Percentiles rank a stretch among this genome's conserved stretches.
Evolutionary conservation across 192 early-diverging fungal species (phyloP).

Genomic region (Jimgerdemannia flammicorona): DNA sequence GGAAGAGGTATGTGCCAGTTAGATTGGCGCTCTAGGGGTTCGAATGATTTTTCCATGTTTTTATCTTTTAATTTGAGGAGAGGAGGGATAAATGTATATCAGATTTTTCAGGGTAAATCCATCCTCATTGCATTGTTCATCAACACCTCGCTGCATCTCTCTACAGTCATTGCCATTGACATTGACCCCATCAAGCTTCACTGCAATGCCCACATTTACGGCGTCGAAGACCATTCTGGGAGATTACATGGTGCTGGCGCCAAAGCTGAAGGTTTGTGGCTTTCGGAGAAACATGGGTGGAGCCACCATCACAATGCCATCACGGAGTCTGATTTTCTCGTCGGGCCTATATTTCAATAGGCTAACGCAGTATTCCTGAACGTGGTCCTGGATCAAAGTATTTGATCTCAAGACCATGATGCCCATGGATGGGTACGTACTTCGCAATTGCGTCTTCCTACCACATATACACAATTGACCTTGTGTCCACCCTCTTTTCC

Average conservation of each 20-base stretch:
- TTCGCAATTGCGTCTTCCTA: neutral
- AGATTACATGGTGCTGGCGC: conserved; percentile 76
- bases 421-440: conserved; percentile 64
- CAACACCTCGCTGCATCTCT: neutral
- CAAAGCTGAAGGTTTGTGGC: conserved; percentile 45
- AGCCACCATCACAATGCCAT: too few relatives aligned
- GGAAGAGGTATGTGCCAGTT: conserved; percentile 47
- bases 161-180: conserved; percentile 88
- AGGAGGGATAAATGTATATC: too few relatives aligned
- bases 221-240: conserved; percentile 87
- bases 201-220: conserved; percentile 90
- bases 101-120: too few relatives aligned
- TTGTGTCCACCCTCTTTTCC: neutral
- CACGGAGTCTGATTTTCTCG: too few relatives aligned
- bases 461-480: too few relatives aligned
- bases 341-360: conserved; percentile 22
- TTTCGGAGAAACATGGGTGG: too few relatives aligned
- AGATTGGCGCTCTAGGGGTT: too few relatives aligned
- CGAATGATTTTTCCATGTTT: too few relatives aligned
- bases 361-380: conserved; percentile 92
- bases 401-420: conserved; percentile 75
- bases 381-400: conserved; percentile 63
- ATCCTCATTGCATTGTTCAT: conserved; percentile 9
- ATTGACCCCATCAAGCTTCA: conserved; percentile 74
- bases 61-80: too few relatives aligned